Conservation (phyloP, 2,329 filamentous ascomycete species). For the Aspergillus fumigatiaffinis region DNA sequence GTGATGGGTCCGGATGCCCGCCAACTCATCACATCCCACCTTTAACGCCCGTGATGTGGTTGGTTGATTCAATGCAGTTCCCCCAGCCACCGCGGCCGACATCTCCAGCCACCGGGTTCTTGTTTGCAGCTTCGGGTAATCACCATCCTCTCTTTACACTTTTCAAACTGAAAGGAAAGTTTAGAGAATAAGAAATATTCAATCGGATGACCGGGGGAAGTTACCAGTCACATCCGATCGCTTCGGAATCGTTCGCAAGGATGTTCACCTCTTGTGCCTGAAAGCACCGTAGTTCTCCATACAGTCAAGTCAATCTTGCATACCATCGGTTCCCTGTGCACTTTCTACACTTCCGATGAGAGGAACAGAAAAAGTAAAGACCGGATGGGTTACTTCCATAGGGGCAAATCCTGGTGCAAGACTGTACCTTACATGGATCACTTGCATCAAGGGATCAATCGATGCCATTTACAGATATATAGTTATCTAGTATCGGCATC, state of each 20-base stretch:
- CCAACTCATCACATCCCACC: constrained; percentile 19
- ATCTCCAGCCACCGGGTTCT: constrained; percentile 2
- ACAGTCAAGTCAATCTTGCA: not conserved
- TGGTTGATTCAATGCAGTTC: not conserved
- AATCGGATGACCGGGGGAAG: not conserved
- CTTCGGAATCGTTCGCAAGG: not conserved
- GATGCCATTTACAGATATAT: not conserved
- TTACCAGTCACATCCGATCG: not conserved
- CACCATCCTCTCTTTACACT: not conserved
- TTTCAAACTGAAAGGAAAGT: not conserved
- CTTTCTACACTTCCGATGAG: not conserved
- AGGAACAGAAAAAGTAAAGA: not conserved
- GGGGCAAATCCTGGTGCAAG: not conserved
- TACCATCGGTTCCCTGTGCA: not conserved
- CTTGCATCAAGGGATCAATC: not conserved
- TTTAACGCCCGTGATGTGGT: not conserved
- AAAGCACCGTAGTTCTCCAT: not conserved
- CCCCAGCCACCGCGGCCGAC: constrained; percentile 3
- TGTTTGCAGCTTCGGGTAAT: not conserved
- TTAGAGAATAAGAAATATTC: not conserved
- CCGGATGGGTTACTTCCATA: not conserved
- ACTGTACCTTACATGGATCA: not conserved
- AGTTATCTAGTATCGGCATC: not conserved
- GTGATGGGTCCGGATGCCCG: constrained; percentile 5
- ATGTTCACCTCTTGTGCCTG: not conserved